Percentiles rank a stretch among this genome's conserved stretches.
Conservation (phyloP, 345 rosid genomes). For the Eucalyptus coolabah region DNA sequence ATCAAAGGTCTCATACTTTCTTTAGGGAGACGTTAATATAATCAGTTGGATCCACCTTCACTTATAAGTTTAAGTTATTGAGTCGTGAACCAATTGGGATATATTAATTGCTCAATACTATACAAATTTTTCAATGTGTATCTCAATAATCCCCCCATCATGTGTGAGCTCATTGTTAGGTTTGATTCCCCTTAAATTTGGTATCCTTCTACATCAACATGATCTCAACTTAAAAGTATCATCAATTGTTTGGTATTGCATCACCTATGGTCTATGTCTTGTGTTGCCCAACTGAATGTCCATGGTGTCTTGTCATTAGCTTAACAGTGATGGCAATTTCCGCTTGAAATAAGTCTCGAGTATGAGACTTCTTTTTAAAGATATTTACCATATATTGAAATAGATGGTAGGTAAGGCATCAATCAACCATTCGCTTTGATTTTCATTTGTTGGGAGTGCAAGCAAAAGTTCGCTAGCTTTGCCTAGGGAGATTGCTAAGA, state of each 20-base stretch:
- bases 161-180: background rate
- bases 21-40: no score
- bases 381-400: background rate
- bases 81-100: no score
- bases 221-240: background rate
- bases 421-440: background rate
- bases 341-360: background rate
- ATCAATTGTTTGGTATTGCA: background rate
- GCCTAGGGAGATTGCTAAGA: background rate
- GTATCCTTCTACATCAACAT: background rate
- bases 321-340: background rate
- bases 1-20: background rate
- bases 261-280: background rate
- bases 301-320: background rate
- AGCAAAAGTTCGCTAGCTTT: background rate
- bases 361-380: background rate
- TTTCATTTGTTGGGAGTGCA: background rate
- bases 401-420: background rate
- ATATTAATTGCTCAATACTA: background rate
- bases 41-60: fast-evolving
- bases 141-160: background rate
- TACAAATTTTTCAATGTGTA: no score
- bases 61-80: no score
- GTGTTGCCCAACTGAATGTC: background rate
- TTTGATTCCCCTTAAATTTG: no score